Evolutionary conservation across 73 alveolate species (phyloP).

Genomic region (Uronychia binucleata): DNA sequence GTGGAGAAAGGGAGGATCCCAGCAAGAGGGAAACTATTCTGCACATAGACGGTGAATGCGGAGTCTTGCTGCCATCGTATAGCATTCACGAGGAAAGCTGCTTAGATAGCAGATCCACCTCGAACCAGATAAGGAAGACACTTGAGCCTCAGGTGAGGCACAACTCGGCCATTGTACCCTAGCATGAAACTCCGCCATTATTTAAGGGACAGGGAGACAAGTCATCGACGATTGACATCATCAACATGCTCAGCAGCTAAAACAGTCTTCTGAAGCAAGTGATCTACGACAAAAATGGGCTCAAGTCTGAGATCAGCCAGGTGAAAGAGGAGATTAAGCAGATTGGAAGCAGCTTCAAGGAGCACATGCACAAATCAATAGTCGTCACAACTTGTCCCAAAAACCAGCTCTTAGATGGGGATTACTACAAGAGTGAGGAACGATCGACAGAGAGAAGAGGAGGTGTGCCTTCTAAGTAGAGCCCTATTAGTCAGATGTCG

Average conservation of each 20-base stretch:
- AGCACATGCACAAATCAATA: not conserved
- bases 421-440: not conserved
- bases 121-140: not conserved
- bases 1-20: no score
- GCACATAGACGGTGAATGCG: not conserved
- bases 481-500: not conserved
- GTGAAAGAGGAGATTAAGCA: not conserved
- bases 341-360: not conserved
- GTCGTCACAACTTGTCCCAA: not conserved
- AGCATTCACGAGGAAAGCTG: not conserved
- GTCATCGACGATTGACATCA: not conserved
- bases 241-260: not conserved
- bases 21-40: no score
- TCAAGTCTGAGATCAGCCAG: not conserved
- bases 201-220: not conserved
- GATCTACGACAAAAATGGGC: not conserved
- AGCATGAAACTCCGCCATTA: no score
- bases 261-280: not conserved
- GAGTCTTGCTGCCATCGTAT: no score
- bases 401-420: not conserved
- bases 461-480: not conserved
- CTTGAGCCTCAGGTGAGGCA: not conserved
- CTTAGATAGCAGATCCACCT: not conserved
- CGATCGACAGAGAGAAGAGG: not conserved
- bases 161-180: no score